phyloP scores from a whole-genome alignment of 2,329 filamentous ascomycete species.

The Zasmidium cellare region DNA sequence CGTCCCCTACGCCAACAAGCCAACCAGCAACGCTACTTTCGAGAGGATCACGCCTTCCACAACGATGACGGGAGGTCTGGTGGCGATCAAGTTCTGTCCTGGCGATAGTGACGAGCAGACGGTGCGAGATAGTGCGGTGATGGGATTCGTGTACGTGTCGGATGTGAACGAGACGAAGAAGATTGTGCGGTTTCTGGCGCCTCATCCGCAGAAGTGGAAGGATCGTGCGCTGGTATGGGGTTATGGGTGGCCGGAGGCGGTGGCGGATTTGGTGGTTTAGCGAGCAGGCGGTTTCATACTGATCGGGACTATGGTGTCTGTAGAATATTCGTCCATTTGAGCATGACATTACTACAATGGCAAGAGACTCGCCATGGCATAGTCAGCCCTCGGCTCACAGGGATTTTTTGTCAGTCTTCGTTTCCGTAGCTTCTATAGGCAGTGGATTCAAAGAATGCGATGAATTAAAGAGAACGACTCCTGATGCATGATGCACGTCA shows the following conservation, averaged over 20 bases:
- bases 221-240: slow-evolving; percentile 80
- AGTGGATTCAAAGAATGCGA: too few species aligned
- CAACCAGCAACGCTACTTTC: slow-evolving; percentile 16
- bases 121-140: slow-evolving; percentile 77
- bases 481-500: too few species aligned
- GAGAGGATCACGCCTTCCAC: slow-evolving; percentile 63
- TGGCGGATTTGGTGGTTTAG: slow-evolving; percentile 65
- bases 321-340: too few species aligned
- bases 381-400: too few species aligned
- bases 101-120: slow-evolving; percentile 66
- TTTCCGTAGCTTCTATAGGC: too few species aligned
- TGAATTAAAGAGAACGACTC: too few species aligned
- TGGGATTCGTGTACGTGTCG: slow-evolving; percentile 91
- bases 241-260: slow-evolving; percentile 75
- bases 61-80: slow-evolving; percentile 74
- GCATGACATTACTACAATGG: too few species aligned
- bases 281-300: too few species aligned
- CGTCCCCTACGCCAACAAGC: slow-evolving; percentile 33
- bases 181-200: slow-evolving; percentile 78
- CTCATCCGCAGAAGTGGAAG: slow-evolving; percentile 78
- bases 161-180: slow-evolving; percentile 85
- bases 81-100: slow-evolving; percentile 77
- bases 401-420: too few species aligned
- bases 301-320: too few species aligned
- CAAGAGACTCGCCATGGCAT: too few species aligned